phyloP scores from a whole-genome alignment of 2,329 filamentous ascomycete species.

The Cladosporium sphaerospermum region DNA sequence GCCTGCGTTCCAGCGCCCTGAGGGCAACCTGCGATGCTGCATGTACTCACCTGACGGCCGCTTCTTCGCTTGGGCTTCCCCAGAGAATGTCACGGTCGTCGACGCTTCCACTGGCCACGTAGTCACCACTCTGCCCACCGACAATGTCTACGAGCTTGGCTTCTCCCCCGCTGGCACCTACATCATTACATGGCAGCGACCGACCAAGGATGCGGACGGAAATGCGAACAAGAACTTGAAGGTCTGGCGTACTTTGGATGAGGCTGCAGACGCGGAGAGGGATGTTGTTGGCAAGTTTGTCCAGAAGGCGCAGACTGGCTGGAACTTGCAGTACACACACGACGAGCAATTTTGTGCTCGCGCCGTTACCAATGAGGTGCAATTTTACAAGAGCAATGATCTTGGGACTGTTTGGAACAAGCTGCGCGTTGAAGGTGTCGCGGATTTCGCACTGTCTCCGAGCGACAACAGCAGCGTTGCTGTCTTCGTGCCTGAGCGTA shows the following conservation, averaged over 20 bases:
- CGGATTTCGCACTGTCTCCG: slow-evolving; percentile 83
- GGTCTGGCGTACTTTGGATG: slow-evolving; percentile 82
- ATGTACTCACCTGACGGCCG: slow-evolving; percentile 92
- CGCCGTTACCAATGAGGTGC: slow-evolving; percentile 91
- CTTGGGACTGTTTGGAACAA: slow-evolving; percentile 82
- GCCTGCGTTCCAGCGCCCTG: slow-evolving; percentile 72
- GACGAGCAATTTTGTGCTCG: slow-evolving; percentile 92
- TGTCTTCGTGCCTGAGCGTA: slow-evolving; percentile 85
- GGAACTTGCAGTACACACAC: slow-evolving; percentile 94
- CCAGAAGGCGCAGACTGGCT: slow-evolving; percentile 89
- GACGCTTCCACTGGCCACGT: slow-evolving; percentile 71
- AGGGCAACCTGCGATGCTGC: slow-evolving; percentile 92
- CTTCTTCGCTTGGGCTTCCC: slow-evolving; percentile 92
- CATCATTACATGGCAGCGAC: slow-evolving; percentile 93
- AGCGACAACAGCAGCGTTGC: slow-evolving; percentile 80
- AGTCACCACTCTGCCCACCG: slow-evolving; percentile 66
- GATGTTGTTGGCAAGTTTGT: slow-evolving; percentile 79
- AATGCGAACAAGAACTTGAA: slow-evolving; percentile 95
- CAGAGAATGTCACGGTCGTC: slow-evolving; percentile 77
- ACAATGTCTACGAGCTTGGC: slow-evolving; percentile 86
- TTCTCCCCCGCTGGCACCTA: slow-evolving; percentile 92
- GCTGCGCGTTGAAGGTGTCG: slow-evolving; percentile 81
- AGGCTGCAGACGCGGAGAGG: slow-evolving; percentile 59
- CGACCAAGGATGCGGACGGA: slow-evolving; percentile 84
- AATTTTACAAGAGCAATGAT: slow-evolving; percentile 88